Evolutionary conservation across 257 asterid genomes (phyloP).

Genomic region (Solanum chiquidenum): DNA sequence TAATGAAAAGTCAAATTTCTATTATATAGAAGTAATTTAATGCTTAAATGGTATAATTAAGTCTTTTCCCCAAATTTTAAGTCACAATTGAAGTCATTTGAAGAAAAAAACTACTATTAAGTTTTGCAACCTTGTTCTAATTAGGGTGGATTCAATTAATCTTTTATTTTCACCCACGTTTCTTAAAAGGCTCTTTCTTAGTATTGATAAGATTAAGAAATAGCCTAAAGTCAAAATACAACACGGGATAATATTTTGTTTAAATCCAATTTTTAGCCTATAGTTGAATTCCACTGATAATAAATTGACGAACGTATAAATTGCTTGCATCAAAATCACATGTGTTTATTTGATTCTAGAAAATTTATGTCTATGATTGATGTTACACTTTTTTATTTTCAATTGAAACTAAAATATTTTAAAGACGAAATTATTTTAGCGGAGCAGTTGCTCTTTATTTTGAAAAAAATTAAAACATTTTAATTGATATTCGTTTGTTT

Average conservation of each 20-base stretch:
- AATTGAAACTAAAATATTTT: neutral
- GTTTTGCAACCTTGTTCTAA: neutral
- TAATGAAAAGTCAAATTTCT: too few relatives aligned
- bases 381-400: too few relatives aligned
- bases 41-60: too few relatives aligned
- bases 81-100: neutral
- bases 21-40: too few relatives aligned
- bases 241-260: neutral
- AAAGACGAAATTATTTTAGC: neutral
- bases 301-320: neutral
- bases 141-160: neutral
- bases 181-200: neutral
- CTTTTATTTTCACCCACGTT: neutral
- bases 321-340: neutral
- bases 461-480: too few relatives aligned
- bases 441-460: neutral
- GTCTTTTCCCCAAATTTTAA: neutral
- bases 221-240: neutral
- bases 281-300: neutral
- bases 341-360: neutral
- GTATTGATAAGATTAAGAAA: neutral
- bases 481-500: too few relatives aligned
- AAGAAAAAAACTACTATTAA: neutral
- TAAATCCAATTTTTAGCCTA: neutral
- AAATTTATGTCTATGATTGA: neutral